Percentiles rank a stretch among this genome's conserved stretches.
These are phyloP conservation scores for Penicillium sp. DNA, from an alignment of 2,329 filamentous ascomycete species.

Conservation along the genomic window DNA sequence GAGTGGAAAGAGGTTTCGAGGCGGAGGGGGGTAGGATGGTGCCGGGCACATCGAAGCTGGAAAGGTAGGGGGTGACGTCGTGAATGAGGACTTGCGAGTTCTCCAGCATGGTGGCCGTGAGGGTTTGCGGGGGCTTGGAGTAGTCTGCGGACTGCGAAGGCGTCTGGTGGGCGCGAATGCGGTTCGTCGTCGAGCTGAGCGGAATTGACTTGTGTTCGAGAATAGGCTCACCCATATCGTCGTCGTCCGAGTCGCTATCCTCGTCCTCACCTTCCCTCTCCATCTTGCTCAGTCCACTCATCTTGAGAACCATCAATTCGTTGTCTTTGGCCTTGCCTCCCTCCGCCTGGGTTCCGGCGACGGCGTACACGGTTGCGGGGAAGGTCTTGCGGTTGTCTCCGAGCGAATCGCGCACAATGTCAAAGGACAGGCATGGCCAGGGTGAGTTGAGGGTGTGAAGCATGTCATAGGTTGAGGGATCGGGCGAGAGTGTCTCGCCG, in stretches of 20 bases:
- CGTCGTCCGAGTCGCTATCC: conserved; percentile 73
- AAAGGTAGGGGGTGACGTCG: conserved; percentile 87
- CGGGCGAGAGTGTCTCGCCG: conserved; percentile 87
- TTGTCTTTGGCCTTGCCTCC: conserved; percentile 77
- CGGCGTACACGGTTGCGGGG: conserved; percentile 92
- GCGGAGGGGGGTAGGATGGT: conserved; percentile 77
- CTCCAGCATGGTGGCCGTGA: conserved; percentile 92
- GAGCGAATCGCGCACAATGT: conserved; percentile 82
- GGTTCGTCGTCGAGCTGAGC: conserved; percentile 85
- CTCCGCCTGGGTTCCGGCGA: conserved; percentile 92
- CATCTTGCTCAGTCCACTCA: conserved; percentile 89
- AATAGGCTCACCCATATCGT: conserved; percentile 79
- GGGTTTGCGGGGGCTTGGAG: conserved; percentile 73
- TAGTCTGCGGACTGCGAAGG: conserved; percentile 67
- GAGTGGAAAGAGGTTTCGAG: conserved; percentile 84
- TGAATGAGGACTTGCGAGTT: conserved; percentile 87
- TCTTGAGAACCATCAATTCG: conserved; percentile 92
- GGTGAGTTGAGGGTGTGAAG: conserved; percentile 90
- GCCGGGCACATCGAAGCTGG: conserved; percentile 88
- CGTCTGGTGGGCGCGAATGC: conserved; percentile 84
- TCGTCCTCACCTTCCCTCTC: conserved; percentile 71
- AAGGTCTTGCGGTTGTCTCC: conserved; percentile 92
- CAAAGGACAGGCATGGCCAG: conserved; percentile 97
- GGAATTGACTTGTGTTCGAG: conserved; percentile 91
- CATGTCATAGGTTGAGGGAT: conserved; percentile 96